A percentile compares a stretch with the other conserved stretches of the same genome.
Evolutionary conservation across 768 basidiomycete species (phyloP).

Genomic region (Chalciporus sphaerocephalus): DNA sequence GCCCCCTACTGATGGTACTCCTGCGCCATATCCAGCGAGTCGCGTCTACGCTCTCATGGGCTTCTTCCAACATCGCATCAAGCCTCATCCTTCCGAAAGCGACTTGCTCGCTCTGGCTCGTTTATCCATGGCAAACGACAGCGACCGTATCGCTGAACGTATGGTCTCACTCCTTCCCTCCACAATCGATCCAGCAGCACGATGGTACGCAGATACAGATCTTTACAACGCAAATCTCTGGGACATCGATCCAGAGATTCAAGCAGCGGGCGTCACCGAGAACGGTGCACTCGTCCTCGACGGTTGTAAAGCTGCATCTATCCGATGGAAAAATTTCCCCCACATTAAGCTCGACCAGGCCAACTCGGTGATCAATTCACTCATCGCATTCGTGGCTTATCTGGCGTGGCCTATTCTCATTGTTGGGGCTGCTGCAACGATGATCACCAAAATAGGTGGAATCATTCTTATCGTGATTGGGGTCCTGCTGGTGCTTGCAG

Average conservation of each 20-base stretch:
- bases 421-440: not conserved
- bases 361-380: constrained; percentile 4
- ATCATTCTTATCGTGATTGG: not conserved
- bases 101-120: constrained; percentile 17
- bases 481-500: not conserved
- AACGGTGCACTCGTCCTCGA: constrained; percentile 17
- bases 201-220: constrained; percentile 21
- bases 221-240: constrained; percentile 14
- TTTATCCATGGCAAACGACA: constrained; percentile 23
- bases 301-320: constrained; percentile 15
- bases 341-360: constrained; percentile 8
- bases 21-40: constrained; percentile 10
- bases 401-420: constrained; percentile 8
- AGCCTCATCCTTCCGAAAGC: constrained; percentile 10
- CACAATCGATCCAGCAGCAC: not conserved
- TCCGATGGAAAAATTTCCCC: constrained; percentile 22
- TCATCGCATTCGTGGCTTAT: constrained; percentile 9
- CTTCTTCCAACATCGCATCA: constrained; percentile 21
- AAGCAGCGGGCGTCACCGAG: constrained; percentile 17
- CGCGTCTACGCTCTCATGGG: constrained; percentile 21
- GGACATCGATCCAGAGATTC: constrained; percentile 17
- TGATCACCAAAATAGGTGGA: not conserved
- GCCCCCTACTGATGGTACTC: too few relatives aligned
- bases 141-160: constrained; percentile 19
- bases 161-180: constrained; percentile 19